Evolutionary conservation across 176 grass and related monocot genomes (phyloP), one percentile per base, ranked within the genome.

Genomic region (Lolium perenne): DNA sequence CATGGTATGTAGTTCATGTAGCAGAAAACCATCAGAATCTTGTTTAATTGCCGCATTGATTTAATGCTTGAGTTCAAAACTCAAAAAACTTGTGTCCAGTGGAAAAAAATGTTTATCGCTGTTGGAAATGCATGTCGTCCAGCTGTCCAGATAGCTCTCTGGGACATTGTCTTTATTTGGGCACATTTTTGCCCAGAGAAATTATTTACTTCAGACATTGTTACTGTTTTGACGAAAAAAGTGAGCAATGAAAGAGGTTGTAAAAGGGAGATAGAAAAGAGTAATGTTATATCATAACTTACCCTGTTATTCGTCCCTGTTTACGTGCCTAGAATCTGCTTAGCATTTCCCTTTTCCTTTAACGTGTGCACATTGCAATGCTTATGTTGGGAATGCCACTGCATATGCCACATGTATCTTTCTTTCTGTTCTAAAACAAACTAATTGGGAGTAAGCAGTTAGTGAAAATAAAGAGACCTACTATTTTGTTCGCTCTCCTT

Each of bases 171-270:
- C 38, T 10, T 20, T 47, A 59, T 84, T 23, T 49, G 17, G 10
- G 41, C 41, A 75, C 60, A 22, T 23, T 84, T 84, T 48, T 75
- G 71, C n/a, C 4, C 71, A 47, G 40, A 86, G 5, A 79, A 49
- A n/a, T 73, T 45, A 45, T 49, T 57, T 55, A 15, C 40, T 82
- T 67, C 38, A 38, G 40, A 63, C 46, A 8, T 74, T 38, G 23
- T 8, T 82, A 23, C 0, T 9, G 47, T 69, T 67, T 60, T 64
- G 22, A 77, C 41, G 38, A 35, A 80, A 53, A 20, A 15, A 71
- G 18, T 54, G 38, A 57, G 47, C 1, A 43, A 71, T 13, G 23
- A 45, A 71, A 58, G 35, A 45, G 14, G 6, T 2, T 29, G 14
- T 53, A 75, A 53, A 74, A 74, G 38, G 21, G 38, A 46, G 69